A percentile compares a stretch with the other conserved stretches of the same genome.
These are phyloP conservation scores for Hibiscus tridactylites DNA, from an alignment of 345 rosid genomes.

Conservation along the genomic window DNA sequence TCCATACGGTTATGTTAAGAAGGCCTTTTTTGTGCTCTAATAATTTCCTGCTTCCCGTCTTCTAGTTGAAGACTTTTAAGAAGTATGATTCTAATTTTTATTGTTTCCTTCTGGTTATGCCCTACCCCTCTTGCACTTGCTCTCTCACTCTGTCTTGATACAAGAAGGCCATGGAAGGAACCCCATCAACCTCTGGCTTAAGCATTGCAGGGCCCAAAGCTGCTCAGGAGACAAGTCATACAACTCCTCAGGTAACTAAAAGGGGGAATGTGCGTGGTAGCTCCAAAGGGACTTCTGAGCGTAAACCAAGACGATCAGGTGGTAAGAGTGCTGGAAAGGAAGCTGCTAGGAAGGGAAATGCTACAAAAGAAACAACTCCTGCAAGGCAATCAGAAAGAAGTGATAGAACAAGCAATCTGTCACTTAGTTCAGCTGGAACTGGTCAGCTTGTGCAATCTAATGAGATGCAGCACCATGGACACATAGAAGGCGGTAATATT, in stretches of 20 bases:
- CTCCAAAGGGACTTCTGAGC: slow-evolving; percentile 53
- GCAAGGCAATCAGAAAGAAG: slow-evolving; percentile 38
- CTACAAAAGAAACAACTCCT: slow-evolving; percentile 35
- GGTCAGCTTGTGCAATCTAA: slow-evolving; percentile 33
- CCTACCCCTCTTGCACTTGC: not conserved
- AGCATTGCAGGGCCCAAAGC: slow-evolving; percentile 36
- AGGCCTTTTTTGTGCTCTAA: not conserved
- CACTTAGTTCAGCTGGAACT: slow-evolving; percentile 35
- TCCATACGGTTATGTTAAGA: not conserved
- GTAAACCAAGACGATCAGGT: slow-evolving; percentile 62
- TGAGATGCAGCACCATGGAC: slow-evolving; percentile 52
- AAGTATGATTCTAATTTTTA: not conserved
- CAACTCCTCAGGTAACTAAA: slow-evolving; percentile 33
- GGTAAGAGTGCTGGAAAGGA: slow-evolving; percentile 53
- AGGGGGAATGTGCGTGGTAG: slow-evolving; percentile 23
- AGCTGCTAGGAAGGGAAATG: slow-evolving; percentile 45
- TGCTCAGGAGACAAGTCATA: slow-evolving; percentile 25
- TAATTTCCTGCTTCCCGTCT: not conserved
- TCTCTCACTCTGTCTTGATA: slow-evolving; percentile 12
- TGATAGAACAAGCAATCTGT: slow-evolving; percentile 33
- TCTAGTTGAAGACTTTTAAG: not conserved
- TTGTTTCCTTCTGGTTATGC: not conserved
- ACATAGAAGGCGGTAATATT: slow-evolving; percentile 28
- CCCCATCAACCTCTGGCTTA: slow-evolving; percentile 43
- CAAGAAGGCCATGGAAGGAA: slow-evolving; percentile 42